Conservation (phyloP, 495 filamentous ascomycete species). For the Podospora tetraspora region DNA sequence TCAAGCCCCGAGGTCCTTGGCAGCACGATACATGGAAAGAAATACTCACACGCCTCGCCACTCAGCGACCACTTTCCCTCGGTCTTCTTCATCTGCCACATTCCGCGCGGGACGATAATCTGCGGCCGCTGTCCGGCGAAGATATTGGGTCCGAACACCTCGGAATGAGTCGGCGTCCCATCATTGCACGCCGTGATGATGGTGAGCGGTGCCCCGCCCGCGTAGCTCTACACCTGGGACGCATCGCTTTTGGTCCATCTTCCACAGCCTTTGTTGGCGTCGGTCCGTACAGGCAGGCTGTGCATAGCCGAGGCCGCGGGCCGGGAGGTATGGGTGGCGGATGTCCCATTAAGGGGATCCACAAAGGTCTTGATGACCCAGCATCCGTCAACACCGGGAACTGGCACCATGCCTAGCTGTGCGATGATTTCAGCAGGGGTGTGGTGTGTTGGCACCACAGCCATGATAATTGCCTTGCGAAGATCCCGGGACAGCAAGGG, state of each 20-base stretch:
- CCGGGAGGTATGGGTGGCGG: neutral
- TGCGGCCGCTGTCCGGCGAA: neutral
- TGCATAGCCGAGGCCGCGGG: neutral
- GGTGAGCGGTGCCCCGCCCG: neutral
- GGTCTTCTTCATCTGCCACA: neutral
- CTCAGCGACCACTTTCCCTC: neutral
- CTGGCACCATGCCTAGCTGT: neutral
- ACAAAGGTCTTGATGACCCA: neutral
- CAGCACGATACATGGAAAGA: too few species aligned
- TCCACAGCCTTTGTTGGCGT: neutral
- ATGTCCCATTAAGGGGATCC: neutral
- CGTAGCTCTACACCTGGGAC: neutral
- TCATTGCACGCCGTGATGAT: neutral
- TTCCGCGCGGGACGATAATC: neutral
- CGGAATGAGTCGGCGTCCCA: neutral
- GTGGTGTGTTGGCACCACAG: neutral
- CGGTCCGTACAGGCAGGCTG: neutral
- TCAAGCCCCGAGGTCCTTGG: too few species aligned
- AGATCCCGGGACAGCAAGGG: neutral
- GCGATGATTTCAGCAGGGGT: neutral
- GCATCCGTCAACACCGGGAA: neutral
- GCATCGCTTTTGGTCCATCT: neutral
- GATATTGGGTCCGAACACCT: neutral
- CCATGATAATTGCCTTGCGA: neutral
- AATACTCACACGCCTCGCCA: too few species aligned